These are phyloP conservation scores for Angomonas ambiguus DNA, from an alignment of 208 protist genomes.

Conservation along the genomic window DNA sequence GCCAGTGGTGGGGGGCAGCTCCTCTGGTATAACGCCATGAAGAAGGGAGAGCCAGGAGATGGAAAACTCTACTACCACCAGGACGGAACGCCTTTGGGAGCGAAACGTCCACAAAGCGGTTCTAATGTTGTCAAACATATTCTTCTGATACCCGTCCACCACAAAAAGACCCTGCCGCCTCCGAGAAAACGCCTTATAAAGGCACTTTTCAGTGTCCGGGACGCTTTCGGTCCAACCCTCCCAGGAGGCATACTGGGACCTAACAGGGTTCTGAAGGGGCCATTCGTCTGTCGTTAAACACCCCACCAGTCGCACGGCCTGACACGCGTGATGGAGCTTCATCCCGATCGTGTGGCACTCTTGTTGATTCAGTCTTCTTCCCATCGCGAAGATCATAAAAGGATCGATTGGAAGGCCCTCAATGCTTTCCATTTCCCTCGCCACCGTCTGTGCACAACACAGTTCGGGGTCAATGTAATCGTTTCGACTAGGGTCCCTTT, in stretches of 20 bases:
- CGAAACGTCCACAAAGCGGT: slow-evolving; percentile 73
- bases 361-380: slow-evolving; percentile 46
- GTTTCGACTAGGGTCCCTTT: too few species aligned
- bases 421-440: slow-evolving; percentile 70
- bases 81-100: slow-evolving; percentile 42
- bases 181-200: slow-evolving; percentile 55
- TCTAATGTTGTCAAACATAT: slow-evolving; percentile 76
- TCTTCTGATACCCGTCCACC: slow-evolving; percentile 59
- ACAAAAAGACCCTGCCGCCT: slow-evolving; percentile 47
- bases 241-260: slow-evolving; percentile 21
- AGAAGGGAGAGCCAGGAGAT: slow-evolving; percentile 49
- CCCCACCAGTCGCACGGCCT: slow-evolving; percentile 56
- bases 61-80: slow-evolving; percentile 61
- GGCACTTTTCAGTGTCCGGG: slow-evolving; percentile 18
- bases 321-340: slow-evolving; percentile 58
- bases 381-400: slow-evolving; percentile 76
- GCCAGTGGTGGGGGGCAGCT: slow-evolving; percentile 21
- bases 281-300: slow-evolving; percentile 42
- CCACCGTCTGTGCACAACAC: slow-evolving; percentile 69
- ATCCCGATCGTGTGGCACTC: slow-evolving; percentile 37
- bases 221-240: slow-evolving; percentile 48
- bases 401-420: slow-evolving; percentile 77
- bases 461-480: background rate
- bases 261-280: slow-evolving; percentile 39
- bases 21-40: slow-evolving; percentile 50